A percentile compares a stretch with the other conserved stretches of the same genome.
phyloP scores from a whole-genome alignment of 805 yeast species.

The Candida ascalaphidarum region DNA sequence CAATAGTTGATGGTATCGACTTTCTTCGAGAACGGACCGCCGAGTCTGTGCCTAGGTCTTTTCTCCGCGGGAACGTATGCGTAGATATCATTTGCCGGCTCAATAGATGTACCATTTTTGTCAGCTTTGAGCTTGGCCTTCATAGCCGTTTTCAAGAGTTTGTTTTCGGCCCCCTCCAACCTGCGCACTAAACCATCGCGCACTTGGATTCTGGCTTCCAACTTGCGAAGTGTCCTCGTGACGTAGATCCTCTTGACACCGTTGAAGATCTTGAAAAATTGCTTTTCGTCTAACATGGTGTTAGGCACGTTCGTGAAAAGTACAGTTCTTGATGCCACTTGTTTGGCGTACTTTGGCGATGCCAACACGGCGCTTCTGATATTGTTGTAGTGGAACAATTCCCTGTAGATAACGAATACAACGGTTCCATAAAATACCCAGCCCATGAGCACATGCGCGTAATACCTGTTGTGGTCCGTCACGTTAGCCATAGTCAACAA shows the following conservation, averaged over 20 bases:
- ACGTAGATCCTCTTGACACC: constrained; percentile 82
- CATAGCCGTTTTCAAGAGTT: constrained; percentile 51
- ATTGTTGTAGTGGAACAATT: constrained; percentile 68
- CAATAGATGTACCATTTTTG: constrained; percentile 48
- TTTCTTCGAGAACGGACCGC: constrained; percentile 43
- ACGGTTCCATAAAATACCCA: constrained; percentile 72
- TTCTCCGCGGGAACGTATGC: constrained; percentile 58
- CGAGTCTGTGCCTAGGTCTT: constrained; percentile 49
- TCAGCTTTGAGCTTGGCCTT: constrained; percentile 56
- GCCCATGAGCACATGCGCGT: constrained; percentile 76
- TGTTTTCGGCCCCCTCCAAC: constrained; percentile 61
- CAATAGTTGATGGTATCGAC: constrained; percentile 56
- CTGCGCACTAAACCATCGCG: constrained; percentile 52
- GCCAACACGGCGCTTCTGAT: constrained; percentile 71
- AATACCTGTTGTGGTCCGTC: constrained; percentile 50
- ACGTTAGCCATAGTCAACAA: constrained; percentile 74
- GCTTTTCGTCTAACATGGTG: constrained; percentile 60
- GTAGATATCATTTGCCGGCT: constrained; percentile 39
- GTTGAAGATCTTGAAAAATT: constrained; percentile 64
- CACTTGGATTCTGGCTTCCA: constrained; percentile 46
- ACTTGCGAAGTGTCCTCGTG: constrained; percentile 52
- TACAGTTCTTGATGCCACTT: constrained; percentile 71
- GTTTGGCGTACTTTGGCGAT: constrained; percentile 71
- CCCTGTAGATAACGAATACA: constrained; percentile 72
- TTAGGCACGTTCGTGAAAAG: constrained; percentile 80